Evolutionary conservation across 108 stramenopile genomes (phyloP).

Genomic region (Cyclotella choctawhatcheeana): DNA sequence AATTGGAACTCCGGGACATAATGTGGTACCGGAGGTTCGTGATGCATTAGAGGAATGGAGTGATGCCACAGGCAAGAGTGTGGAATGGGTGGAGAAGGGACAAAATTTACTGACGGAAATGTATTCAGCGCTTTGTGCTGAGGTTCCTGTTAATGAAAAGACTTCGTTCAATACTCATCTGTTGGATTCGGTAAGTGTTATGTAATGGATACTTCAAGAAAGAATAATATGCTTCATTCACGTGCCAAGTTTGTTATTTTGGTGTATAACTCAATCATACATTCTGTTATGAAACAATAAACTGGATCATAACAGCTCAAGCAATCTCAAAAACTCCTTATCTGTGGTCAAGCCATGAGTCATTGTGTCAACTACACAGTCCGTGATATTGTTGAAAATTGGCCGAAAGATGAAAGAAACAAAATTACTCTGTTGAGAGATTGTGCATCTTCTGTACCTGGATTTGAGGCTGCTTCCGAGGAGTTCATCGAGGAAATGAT

Average conservation of each 20-base stretch:
- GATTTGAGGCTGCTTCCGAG: conserved; percentile 79
- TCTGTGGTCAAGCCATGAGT: conserved; percentile 94
- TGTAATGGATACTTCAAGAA: too few relatives aligned
- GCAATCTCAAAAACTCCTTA: conserved; percentile 62
- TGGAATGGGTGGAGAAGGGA: conserved; percentile 87
- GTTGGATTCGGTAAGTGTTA: conserved; percentile 48
- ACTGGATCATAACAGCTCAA: conserved; percentile 27
- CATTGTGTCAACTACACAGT: conserved; percentile 95
- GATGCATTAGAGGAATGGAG: conserved; percentile 80
- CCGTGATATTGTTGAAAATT: conserved; percentile 69
- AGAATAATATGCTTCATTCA: too few relatives aligned
- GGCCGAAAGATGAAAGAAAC: conserved; percentile 50
- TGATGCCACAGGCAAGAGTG: conserved; percentile 55
- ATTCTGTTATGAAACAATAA: not conserved
- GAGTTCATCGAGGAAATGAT: conserved; percentile 74
- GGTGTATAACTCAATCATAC: not conserved
- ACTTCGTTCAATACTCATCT: conserved; percentile 63
- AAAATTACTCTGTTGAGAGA: conserved; percentile 77
- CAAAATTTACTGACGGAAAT: conserved; percentile 90
- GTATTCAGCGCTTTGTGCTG: conserved; percentile 89
- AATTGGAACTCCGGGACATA: conserved; percentile 79
- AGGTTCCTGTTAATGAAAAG: conserved; percentile 73
- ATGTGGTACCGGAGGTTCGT: conserved; percentile 56
- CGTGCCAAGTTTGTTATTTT: too few relatives aligned
- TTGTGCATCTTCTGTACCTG: conserved; percentile 82